Conservation (phyloP, 2,329 filamentous ascomycete species). For the Hawksworthiomyces lignivorus region DNA sequence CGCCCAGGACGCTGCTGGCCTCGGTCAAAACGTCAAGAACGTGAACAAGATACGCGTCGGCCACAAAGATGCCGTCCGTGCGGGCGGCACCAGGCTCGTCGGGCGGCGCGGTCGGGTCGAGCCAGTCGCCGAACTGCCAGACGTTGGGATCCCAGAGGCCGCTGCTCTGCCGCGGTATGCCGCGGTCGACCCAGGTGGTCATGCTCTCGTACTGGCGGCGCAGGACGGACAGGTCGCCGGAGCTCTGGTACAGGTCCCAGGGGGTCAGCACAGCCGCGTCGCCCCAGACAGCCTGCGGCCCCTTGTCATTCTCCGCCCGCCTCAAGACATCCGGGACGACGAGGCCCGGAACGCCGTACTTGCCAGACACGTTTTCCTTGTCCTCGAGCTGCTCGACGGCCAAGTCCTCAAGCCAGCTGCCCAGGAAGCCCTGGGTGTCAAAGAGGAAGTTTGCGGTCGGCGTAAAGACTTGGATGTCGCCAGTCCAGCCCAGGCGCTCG, state of each 20-base stretch:
- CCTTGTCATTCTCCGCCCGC: constrained; percentile 2
- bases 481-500: constrained; percentile 47
- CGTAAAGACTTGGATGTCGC: constrained; percentile 42
- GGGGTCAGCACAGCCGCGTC: constrained; percentile 23
- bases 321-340: constrained; percentile 16
- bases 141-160: constrained; percentile 26
- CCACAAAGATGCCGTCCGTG: constrained; percentile 28
- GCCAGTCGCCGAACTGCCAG: constrained; percentile 32
- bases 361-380: constrained; percentile 21
- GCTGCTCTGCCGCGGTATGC: constrained; percentile 15
- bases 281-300: constrained; percentile 23
- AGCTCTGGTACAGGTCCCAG: constrained; percentile 23
- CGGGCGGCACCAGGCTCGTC: constrained; percentile 23
- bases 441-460: constrained; percentile 47
- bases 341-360: constrained; percentile 26
- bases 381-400: constrained; percentile 24
- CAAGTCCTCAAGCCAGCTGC: constrained; percentile 43
- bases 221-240: constrained; percentile 22
- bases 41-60: constrained; percentile 30
- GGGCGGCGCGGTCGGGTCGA: constrained; percentile 31
- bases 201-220: constrained; percentile 21
- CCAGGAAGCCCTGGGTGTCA: constrained; percentile 41
- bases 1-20: constrained; percentile 19
- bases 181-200: constrained; percentile 20
- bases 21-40: constrained; percentile 23